Percentiles rank a stretch among this genome's conserved stretches.
Evolutionary conservation across 441 rosid species (phyloP).

Genomic region (Adansonia madagascariensis): DNA sequence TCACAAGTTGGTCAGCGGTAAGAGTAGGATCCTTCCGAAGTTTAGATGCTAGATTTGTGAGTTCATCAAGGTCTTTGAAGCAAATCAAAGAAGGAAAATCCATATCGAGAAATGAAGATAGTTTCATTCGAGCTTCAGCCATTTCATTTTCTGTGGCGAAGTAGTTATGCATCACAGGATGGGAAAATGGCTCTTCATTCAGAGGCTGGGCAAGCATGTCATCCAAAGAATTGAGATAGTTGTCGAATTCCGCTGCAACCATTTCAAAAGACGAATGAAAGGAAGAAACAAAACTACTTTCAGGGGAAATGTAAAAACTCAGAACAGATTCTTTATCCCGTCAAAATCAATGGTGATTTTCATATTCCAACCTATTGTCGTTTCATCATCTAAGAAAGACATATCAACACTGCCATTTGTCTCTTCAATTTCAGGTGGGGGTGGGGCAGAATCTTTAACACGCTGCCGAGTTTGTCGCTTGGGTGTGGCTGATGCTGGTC

Average conservation of each 20-base stretch:
- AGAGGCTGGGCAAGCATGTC: constrained; percentile 58
- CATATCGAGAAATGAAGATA: constrained; percentile 57
- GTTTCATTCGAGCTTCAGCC: constrained; percentile 60
- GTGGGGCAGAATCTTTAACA: constrained; percentile 26
- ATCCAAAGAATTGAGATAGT: constrained; percentile 62
- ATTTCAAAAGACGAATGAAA: constrained; percentile 29
- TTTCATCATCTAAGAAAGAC: constrained; percentile 34
- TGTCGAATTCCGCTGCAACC: constrained; percentile 68
- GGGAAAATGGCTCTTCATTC: constrained; percentile 28
- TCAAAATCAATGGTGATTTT: constrained; percentile 11
- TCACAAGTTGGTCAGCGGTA: constrained; percentile 66
- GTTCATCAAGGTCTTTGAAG: constrained; percentile 49
- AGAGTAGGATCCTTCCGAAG: constrained; percentile 57
- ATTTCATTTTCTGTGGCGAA: constrained; percentile 50
- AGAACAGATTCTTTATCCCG: constrained; percentile 35
- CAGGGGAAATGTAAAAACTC: constrained; percentile 39
- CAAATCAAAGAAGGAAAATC: constrained; percentile 55
- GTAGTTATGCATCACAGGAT: constrained; percentile 30
- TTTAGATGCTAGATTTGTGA: constrained; percentile 54
- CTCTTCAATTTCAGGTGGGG: constrained; percentile 1
- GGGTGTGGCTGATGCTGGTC: constrained; percentile 40
- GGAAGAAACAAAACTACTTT: constrained; percentile 36
- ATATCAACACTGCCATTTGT: constrained; percentile 36
- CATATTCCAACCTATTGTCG: constrained; percentile 26
- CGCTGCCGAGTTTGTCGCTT: constrained; percentile 47